These are phyloP conservation scores for Scheffersomyces parashehatae DNA, from an alignment of 1,139 yeast genomes.

Conservation along the genomic window DNA sequence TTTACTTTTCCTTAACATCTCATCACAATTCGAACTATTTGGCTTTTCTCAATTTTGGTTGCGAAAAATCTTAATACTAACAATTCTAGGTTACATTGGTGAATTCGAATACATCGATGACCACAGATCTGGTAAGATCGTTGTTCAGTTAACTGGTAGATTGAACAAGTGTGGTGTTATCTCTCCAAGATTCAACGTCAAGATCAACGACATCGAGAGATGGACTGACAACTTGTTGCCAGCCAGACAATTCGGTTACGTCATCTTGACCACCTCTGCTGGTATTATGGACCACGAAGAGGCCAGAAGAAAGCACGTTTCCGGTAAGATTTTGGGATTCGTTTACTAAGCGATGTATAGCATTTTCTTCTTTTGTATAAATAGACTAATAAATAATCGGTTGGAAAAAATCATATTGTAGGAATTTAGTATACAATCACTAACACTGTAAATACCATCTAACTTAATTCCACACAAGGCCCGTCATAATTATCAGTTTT, in stretches of 20 bases:
- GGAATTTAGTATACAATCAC: too few relatives aligned
- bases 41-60: constrained; percentile 6
- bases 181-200: constrained; percentile 96
- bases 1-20: constrained; percentile 77
- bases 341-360: constrained; percentile 52
- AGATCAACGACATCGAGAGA: constrained; percentile 90
- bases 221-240: constrained; percentile 98
- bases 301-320: constrained; percentile 99
- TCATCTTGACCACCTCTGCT: constrained; percentile 96
- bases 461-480: background rate
- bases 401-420: background rate
- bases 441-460: too few relatives aligned
- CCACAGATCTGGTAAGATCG: constrained; percentile 98
- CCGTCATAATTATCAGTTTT: background rate
- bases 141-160: constrained; percentile 96
- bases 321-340: constrained; percentile 96
- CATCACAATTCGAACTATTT: constrained; percentile 6
- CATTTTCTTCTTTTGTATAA: constrained; percentile 5
- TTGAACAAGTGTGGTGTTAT: constrained; percentile 98
- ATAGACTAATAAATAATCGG: constrained; percentile 5
- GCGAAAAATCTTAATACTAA: constrained; percentile 19
- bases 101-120: constrained; percentile 98
- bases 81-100: constrained; percentile 77
- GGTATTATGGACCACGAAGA: constrained; percentile 99
- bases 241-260: constrained; percentile 98